Evolutionary conservation across 179 eudicot species (phyloP), one percentile per base, ranked within the genome.

Genomic region (Beta corolliflora): DNA sequence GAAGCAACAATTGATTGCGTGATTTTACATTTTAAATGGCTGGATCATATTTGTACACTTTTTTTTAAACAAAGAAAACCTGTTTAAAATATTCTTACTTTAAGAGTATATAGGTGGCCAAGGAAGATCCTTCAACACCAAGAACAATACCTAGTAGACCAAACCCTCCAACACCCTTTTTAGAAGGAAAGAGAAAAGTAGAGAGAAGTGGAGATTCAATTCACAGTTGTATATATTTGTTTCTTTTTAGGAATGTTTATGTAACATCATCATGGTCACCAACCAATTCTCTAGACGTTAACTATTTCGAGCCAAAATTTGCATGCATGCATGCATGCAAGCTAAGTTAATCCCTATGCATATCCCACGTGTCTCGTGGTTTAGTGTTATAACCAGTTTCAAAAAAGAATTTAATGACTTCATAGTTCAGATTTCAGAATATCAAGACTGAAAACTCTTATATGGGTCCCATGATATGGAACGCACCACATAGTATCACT

Each of bases 401-500:
- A 31, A 73, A 6, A 50, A 21, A 5, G 8, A 36, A 36, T 36
- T 36, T 72, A n/a, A 48, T 48, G 1, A 7, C 59, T 55, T 46
- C 80, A 3, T 63, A 48, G 46, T 71, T 48, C 31, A 71, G 56
- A 46, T 0, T 25, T 25, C 29, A 25, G 29, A 25, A 21, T 10
- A 10, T 71, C 21, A 18, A 9, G 36, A 31, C 21, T 60, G n/a
- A 60, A 18, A 4, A 3, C 25, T 21, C 41, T 48, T 4, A 19
- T 15, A 46, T 54, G 71, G 91, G 89, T 29, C 90, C 93, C 91
- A 86, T 90, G 73, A 78, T 85, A 89, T 87, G 88, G 56, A 80
- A 80, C 83, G 55, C 67, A 75, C 56, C 84, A 77, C 84, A 73
- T 69, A 48, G 29, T 25, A 25, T 25, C 29, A 36, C 41, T 36